Percentiles rank a stretch among this genome's conserved stretches.
Evolutionary conservation across 1,284 basidiomycete genomes (phyloP).

Genomic region (Albatrellus sp.): DNA sequence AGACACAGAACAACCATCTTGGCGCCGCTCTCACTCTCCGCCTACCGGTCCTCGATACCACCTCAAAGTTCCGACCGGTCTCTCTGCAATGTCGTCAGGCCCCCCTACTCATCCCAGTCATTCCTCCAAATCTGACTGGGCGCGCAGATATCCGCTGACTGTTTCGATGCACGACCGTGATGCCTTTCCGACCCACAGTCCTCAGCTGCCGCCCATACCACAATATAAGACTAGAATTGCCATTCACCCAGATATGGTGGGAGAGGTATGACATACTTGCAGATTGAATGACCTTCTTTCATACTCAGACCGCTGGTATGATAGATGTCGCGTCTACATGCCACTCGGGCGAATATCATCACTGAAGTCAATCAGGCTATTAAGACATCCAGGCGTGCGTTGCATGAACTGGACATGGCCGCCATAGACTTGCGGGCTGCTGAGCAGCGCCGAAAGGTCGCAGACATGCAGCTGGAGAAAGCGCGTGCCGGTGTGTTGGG

Average conservation of each 20-base stretch:
- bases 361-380: constrained; percentile 28
- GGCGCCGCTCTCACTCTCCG: constrained; percentile 13
- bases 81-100: background rate
- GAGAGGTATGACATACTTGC: too few relatives aligned
- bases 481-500: constrained; percentile 47
- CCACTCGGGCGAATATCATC: constrained; percentile 26
- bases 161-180: background rate
- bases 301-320: too few relatives aligned
- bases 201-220: background rate
- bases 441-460: constrained; percentile 40
- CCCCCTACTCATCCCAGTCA: background rate
- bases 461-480: constrained; percentile 45
- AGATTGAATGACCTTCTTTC: too few relatives aligned
- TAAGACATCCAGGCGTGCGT: constrained; percentile 33
- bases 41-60: constrained; percentile 11
- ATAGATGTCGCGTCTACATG: constrained; percentile 22
- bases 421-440: constrained; percentile 44
- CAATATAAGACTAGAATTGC: background rate
- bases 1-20: background rate
- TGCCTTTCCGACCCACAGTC: background rate
- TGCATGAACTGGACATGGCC: constrained; percentile 48
- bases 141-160: background rate
- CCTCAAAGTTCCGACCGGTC: background rate
- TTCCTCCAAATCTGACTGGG: background rate
- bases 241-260: too few relatives aligned